Base-by-base conservation (phyloP, 306 rosid genomes). In the Cucumis hystrix region DNA sequence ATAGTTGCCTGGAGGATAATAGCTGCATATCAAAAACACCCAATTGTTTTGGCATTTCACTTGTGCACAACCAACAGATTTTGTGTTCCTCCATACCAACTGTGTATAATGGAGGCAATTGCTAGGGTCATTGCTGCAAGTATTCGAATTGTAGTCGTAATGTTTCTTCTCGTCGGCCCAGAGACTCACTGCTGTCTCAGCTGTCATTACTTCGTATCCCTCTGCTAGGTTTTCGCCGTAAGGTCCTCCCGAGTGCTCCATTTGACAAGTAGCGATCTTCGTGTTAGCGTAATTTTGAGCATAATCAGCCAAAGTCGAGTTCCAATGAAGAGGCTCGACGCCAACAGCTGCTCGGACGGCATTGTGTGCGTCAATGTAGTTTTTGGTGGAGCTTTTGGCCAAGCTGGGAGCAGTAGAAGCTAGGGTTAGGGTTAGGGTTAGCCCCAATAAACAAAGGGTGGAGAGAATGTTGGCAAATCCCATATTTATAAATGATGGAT, bases 1-100 rank as follows among this genome's bases (percentile, higher is more conserved):
- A 43, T 43, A 13, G 54, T 89, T 89, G 51, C 96, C 90, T 0
- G 33, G 87, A 14, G 96, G 93, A 73, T 79, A 87, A 82, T 91
- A 89, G 79, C 87, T 89, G 82, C 93, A 91, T 9, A 43, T 43
- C 3, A 8, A 47, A 33, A 23, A 82, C 39, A 83, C 80, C 20
- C 49, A 43, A 9, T 43, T 43, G 49, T 43, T 43, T 43, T 9
- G 49, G 49, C 49, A 43, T 3, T 43, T 43, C 49, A 43, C 49
- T 43, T 43, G 13, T 10, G 13, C 49, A 43, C 49, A 43, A 9
- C 49, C 12, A 43, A 43, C 4, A 43, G 49, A 43, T 43, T 43
- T 43, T 10, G 49, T 43, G 49, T 43, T 43, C 13, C 49, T 43
- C 49, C 11, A 43, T 10, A 79, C 82, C 90, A 77, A 3, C 69